Evolutionary conservation across 495 filamentous ascomycete genomes (phyloP).

Genomic region (Daldinia concentrica): DNA sequence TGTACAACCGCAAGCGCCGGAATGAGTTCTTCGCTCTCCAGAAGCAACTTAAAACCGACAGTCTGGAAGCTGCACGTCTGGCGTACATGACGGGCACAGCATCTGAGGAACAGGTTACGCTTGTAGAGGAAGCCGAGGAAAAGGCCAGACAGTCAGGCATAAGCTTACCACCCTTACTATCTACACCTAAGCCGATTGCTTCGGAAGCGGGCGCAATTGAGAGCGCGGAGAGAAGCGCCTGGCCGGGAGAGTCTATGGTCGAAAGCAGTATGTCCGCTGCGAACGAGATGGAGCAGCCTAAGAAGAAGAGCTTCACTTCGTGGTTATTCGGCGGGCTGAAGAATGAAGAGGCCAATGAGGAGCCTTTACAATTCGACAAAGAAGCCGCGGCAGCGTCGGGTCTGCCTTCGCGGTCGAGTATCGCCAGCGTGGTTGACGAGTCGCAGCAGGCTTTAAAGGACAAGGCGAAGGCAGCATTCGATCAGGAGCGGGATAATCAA

Average conservation of each 20-base stretch:
- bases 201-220: slow-evolving; percentile 3
- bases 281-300: slow-evolving; percentile 50
- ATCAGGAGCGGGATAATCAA: slow-evolving; percentile 60
- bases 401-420: slow-evolving; percentile 27
- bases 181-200: slow-evolving; percentile 10
- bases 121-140: slow-evolving; percentile 58
- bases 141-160: slow-evolving; percentile 45
- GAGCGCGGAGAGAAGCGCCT: slow-evolving; percentile 16
- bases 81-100: slow-evolving; percentile 71
- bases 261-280: slow-evolving; percentile 27
- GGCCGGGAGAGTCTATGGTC: slow-evolving; percentile 39
- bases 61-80: slow-evolving; percentile 63
- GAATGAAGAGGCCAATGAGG: slow-evolving; percentile 64
- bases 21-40: slow-evolving; percentile 73
- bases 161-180: slow-evolving; percentile 50
- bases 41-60: slow-evolving; percentile 62
- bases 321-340: slow-evolving; percentile 62
- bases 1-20: slow-evolving; percentile 79
- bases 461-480: slow-evolving; percentile 59
- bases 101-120: slow-evolving; percentile 62
- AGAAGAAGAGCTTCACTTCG: slow-evolving; percentile 36
- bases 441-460: slow-evolving; percentile 31
- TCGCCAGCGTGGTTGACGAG: slow-evolving; percentile 14
- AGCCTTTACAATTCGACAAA: slow-evolving; percentile 41
- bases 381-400: slow-evolving; percentile 12